A percentile compares a stretch with the other conserved stretches of the same genome.
phyloP scores from a whole-genome alignment of 164 flowering plant genomes.

The Tinospora cordifolia region DNA sequence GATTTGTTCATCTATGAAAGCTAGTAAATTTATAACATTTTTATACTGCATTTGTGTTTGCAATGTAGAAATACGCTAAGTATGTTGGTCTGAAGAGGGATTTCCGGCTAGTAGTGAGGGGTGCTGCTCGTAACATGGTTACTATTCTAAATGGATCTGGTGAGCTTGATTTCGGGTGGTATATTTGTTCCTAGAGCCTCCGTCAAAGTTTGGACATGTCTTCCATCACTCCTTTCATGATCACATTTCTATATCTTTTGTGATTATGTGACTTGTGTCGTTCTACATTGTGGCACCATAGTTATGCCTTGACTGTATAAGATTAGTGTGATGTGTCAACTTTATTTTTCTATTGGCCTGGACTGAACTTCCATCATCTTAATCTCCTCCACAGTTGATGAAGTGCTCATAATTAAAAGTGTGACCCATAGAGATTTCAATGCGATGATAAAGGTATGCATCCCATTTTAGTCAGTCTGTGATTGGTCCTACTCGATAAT shows the following conservation, averaged over 20 bases:
- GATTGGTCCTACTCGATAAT: background rate
- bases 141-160: conserved; percentile 81
- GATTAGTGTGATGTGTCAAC: background rate
- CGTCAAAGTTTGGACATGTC: too few species aligned
- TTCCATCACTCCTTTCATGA: too few species aligned
- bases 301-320: background rate
- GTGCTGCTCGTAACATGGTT: conserved; percentile 96
- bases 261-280: background rate
- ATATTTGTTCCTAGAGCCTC: background rate
- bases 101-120: conserved; percentile 91
- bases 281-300: background rate
- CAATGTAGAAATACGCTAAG: conserved; percentile 83
- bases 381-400: conserved; percentile 58
- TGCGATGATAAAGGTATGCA: conserved; percentile 80
- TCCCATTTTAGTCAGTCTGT: conserved; percentile 5
- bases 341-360: conserved; percentile 1
- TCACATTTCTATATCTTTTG: too few species aligned
- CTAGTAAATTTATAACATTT: background rate
- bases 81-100: conserved; percentile 92
- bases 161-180: conserved; percentile 24
- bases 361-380: background rate
- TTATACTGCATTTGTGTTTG: conserved; percentile 6
- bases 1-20: background rate
- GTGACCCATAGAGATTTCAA: conserved; percentile 92
- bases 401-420: conserved; percentile 94